Evolutionary conservation across 805 yeast species (phyloP), one percentile per base, ranked within the genome.

Genomic region (Lachancea quebecensis): DNA sequence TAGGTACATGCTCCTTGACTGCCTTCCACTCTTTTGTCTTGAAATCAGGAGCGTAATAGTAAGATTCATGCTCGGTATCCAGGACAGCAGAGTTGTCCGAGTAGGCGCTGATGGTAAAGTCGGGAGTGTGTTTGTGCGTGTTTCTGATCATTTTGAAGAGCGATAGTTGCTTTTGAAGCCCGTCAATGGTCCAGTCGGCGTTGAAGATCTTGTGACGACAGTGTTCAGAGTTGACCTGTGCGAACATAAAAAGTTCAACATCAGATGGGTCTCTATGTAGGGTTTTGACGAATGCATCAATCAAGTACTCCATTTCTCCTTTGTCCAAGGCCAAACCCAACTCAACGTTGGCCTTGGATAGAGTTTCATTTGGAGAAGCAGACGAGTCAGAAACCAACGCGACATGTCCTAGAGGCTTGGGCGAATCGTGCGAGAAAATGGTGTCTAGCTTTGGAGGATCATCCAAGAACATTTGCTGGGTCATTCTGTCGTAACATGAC

Each of bases 181-280:
- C 89, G 66, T 93, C 97, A 52, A 93, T 86, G 52, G 85, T 85
- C 99, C 99, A 93, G 58, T 86, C 95, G 36, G 99, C 99, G 61
- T 93, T 93, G 76, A 93, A 93, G 55, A 93, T 93, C 72, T 93
- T 93, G 72, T 93, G 99, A 67, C 99, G 86, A 73, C 99, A 93
- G 71, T 93, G 99, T 70, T 93, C 99, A 21, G 97, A 89, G 73
- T 93, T 93, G 55, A 93, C 99, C 71, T 93, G 99, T 35, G 99
- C 99, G 73, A 93, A 93, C 97, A 93, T 93, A 69, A 93, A 93
- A 51, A 93, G 74, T 69, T 93, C 99, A 18, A 89, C 98, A 66
- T 93, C 99, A 29, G 98, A 91, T 44, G 99, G 98, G 63, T 90
- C 87, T 67, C 98, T 80, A 39, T 83, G 80, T 53, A 83, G 70